These are phyloP conservation scores for Lachancea lanzarotensis DNA, from an alignment of 805 yeast species.

Conservation along the genomic window DNA sequence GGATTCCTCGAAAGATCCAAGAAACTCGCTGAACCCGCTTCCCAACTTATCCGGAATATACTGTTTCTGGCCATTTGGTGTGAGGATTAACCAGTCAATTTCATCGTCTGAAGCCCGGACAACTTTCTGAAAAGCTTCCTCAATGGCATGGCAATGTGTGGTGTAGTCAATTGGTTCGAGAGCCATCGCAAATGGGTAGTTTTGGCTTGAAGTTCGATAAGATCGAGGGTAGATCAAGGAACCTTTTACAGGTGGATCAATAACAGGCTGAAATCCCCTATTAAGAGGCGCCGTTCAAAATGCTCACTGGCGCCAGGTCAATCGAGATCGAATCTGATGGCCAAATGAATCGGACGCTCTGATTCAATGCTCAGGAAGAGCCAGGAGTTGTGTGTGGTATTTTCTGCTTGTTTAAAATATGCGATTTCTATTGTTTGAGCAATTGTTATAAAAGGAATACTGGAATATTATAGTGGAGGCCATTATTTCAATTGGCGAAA, in stretches of 20 bases:
- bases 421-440: too few species aligned
- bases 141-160: slow-evolving; percentile 68
- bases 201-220: neutral
- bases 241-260: neutral
- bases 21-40: slow-evolving; percentile 64
- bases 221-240: neutral
- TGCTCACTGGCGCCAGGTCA: too few species aligned
- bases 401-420: too few species aligned
- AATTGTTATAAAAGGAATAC: too few species aligned
- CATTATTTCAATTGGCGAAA: too few species aligned
- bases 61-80: slow-evolving; percentile 53
- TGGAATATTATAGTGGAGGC: too few species aligned
- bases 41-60: slow-evolving; percentile 46
- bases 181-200: slow-evolving; percentile 21
- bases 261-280: too few species aligned
- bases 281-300: too few species aligned
- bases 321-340: too few species aligned
- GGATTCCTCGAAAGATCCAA: slow-evolving; percentile 77
- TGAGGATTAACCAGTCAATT: slow-evolving; percentile 70
- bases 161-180: slow-evolving; percentile 48
- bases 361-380: too few species aligned
- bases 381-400: too few species aligned
- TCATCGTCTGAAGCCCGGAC: slow-evolving; percentile 63
- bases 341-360: too few species aligned
- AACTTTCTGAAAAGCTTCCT: slow-evolving; percentile 66